Evolutionary conservation across 1,284 basidiomycete species (phyloP), one percentile per base, ranked within the genome.

Genomic region (Ustilago hordei): DNA sequence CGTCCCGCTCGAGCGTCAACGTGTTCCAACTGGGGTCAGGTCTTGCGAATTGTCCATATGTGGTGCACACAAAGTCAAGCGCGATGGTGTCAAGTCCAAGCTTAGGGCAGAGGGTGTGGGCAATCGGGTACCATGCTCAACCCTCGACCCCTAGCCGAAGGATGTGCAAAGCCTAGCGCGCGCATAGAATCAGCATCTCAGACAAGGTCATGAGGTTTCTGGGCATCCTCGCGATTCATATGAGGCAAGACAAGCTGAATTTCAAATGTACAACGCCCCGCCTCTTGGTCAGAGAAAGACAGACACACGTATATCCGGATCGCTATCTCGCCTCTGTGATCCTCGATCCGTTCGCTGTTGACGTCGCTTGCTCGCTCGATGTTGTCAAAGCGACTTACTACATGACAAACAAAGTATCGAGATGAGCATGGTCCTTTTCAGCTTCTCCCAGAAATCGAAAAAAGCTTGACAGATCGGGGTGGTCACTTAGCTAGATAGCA

Each of bases 101-200:
- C 17, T 45, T 19, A 45, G 53, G 35, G 55, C 36, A 39, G 17
- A 41, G 54, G 58, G 53, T 53, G 32, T 38, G 35, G 53, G 53
- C 53, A 54, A 54, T 13, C 28, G 53, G 53, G 28, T 31, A 6
- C 32, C 1, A 35, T 9, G 19, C n/a, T 31, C 52, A 32, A 38
- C 66, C 66, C 66, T 55, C 55, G 59, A 55, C 60, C 66, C 66
- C 66, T 68, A 68, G 66, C 66, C 55, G n/a, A 23, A 23, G 23
- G 41, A 54, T 35, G 35, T 35, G 60, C 55, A 38, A 23, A 54
- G 50, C 48, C 66, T 68, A 45, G 66, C 66, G 66, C 50, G 50
- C 50, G 50, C 50, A 31, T 35, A 31, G 34, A 23, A 31, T 41
- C 55, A 23, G 36, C 41, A 59, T 43, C 31, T 48, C 45, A 34